Conservation (phyloP, 2,329 filamentous ascomycete genomes). For the Coniochaeta sp. region DNA sequence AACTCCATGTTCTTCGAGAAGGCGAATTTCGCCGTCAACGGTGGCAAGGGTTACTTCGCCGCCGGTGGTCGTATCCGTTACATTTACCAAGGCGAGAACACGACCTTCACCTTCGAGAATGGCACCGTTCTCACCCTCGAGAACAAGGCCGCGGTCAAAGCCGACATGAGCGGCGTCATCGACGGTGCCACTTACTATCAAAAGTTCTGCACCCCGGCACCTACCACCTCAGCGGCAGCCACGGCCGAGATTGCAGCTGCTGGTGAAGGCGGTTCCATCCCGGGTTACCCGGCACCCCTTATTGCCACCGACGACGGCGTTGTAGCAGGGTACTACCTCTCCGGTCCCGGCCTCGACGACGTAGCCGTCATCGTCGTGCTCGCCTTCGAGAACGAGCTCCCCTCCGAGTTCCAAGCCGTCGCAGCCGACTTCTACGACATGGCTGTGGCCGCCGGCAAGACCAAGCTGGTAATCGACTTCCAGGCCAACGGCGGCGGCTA, state of each 20-base stretch:
- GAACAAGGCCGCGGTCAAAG: constrained; percentile 23
- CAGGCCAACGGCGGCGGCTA: constrained; percentile 51
- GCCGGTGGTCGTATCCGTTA: constrained; percentile 21
- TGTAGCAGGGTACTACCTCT: constrained; percentile 24
- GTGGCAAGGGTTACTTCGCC: constrained; percentile 20
- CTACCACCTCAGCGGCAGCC: not conserved
- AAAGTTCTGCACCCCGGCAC: constrained; percentile 20
- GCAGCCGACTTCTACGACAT: constrained; percentile 24
- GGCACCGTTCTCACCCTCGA: constrained; percentile 21
- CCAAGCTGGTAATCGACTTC: constrained; percentile 52
- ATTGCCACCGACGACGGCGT: constrained; percentile 18
- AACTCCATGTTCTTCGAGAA: constrained; percentile 28
- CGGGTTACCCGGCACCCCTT: constrained; percentile 21
- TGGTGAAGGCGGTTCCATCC: constrained; percentile 8
- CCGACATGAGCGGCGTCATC: constrained; percentile 18
- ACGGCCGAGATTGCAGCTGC: constrained; percentile 2
- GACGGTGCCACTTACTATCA: constrained; percentile 24
- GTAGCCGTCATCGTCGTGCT: constrained; percentile 23
- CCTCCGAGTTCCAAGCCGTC: constrained; percentile 26
- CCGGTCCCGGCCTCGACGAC: constrained; percentile 18
- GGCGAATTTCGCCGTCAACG: constrained; percentile 10
- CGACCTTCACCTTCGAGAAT: constrained; percentile 27
- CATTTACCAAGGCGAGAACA: constrained; percentile 22
- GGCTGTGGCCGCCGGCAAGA: constrained; percentile 41
- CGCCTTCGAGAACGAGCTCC: constrained; percentile 16